A percentile compares a stretch with the other conserved stretches of the same genome.
These are phyloP conservation scores for Grigorovia yakushimaensis DNA, from an alignment of 805 yeast genomes.

Conservation along the genomic window DNA sequence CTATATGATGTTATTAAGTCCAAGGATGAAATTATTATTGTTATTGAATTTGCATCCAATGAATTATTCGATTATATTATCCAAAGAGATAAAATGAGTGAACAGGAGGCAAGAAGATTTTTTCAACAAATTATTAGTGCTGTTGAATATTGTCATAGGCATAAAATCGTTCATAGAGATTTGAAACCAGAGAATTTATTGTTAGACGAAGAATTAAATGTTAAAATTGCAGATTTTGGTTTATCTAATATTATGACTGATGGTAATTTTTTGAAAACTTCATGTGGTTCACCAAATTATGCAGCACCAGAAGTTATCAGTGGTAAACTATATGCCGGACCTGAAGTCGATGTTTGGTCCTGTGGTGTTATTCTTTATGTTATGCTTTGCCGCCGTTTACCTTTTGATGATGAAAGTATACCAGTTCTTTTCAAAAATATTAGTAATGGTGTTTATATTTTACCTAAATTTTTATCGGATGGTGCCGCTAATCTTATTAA, in stretches of 20 bases:
- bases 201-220: conserved; percentile 81
- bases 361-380: conserved; percentile 93
- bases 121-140: conserved; percentile 96
- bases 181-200: conserved; percentile 90
- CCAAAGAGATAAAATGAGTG: conserved; percentile 87
- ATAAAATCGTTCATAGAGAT: conserved; percentile 93
- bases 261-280: conserved; percentile 88
- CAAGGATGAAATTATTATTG: conserved; percentile 94
- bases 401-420: conserved; percentile 92
- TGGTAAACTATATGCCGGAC: conserved; percentile 93
- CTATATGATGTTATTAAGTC: conserved; percentile 91
- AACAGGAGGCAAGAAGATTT: conserved; percentile 82
- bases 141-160: conserved; percentile 92
- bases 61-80: conserved; percentile 93
- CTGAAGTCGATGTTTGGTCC: conserved; percentile 97
- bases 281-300: conserved; percentile 94
- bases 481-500: conserved; percentile 81
- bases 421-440: conserved; percentile 91
- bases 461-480: conserved; percentile 75
- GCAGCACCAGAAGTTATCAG: conserved; percentile 97
- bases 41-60: conserved; percentile 92
- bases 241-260: conserved; percentile 94
- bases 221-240: conserved; percentile 94
- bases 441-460: conserved; percentile 82
- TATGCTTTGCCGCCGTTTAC: conserved; percentile 91